phyloP scores from a whole-genome alignment of 805 yeast species.

The Pichia cabralensis region DNA sequence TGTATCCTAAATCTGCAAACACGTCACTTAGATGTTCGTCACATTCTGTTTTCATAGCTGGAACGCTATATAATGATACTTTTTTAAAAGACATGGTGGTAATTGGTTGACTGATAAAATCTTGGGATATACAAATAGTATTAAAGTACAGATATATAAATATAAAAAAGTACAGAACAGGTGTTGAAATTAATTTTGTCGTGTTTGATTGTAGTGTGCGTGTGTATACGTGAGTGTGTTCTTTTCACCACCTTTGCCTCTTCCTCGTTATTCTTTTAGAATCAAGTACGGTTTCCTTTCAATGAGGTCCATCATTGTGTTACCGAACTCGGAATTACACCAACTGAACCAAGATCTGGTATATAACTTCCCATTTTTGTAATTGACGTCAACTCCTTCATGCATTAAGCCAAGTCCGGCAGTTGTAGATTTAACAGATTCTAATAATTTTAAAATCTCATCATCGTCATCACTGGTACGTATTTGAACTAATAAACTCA shows the following conservation, averaged over 20 bases:
- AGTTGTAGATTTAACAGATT: slow-evolving; percentile 48
- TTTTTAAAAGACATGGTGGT: slow-evolving; percentile 15
- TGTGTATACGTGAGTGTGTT: no score
- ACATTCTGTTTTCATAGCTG: slow-evolving; percentile 36
- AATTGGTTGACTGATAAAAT: background rate
- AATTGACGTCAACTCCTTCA: slow-evolving; percentile 64
- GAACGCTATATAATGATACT: slow-evolving; percentile 32
- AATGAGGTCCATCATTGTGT: slow-evolving; percentile 71
- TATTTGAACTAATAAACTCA: slow-evolving; percentile 68
- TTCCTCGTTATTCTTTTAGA: no score
- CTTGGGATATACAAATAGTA: no score
- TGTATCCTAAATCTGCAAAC: slow-evolving; percentile 35
- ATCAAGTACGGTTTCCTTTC: slow-evolving; percentile 63
- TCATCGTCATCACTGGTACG: slow-evolving; percentile 65
- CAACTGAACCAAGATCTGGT: slow-evolving; percentile 91
- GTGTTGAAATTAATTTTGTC: no score
- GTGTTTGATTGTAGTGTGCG: no score
- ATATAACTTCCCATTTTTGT: slow-evolving; percentile 34
- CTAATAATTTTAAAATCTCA: slow-evolving; percentile 47
- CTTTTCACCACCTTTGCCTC: slow-evolving; percentile 26
- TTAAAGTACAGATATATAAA: no score
- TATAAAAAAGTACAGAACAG: no score
- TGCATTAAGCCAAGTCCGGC: slow-evolving; percentile 76
- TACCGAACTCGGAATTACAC: slow-evolving; percentile 89
- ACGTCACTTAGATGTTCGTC: slow-evolving; percentile 38